A percentile compares a stretch with the other conserved stretches of the same genome.
Conservation (phyloP, 148 eudicot species). For the Camellia japonica region DNA sequence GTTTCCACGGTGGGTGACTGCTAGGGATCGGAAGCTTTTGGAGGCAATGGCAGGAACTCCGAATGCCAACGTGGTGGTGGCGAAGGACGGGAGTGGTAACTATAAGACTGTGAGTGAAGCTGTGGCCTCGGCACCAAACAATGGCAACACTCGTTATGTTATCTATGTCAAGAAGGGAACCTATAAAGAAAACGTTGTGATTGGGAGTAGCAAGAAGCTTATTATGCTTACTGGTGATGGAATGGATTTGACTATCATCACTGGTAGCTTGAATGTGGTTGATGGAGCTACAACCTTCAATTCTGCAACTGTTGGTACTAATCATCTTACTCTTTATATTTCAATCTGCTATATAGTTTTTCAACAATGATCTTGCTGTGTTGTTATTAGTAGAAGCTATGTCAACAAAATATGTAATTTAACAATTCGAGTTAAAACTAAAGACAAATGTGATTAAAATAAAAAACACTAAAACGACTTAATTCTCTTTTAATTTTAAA, state of each 20-base stretch:
- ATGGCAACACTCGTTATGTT: conserved; percentile 25
- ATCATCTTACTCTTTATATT: not conserved
- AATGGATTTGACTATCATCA: not conserved
- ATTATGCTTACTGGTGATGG: not conserved
- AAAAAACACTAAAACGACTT: too few species aligned
- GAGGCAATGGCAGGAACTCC: conserved; percentile 7
- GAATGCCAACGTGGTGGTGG: conserved; percentile 34
- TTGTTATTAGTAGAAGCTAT: too few species aligned
- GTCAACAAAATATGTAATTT: too few species aligned
- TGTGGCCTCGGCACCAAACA: conserved; percentile 32
- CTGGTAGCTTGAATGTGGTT: not conserved
- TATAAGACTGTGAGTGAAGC: conserved; percentile 29
- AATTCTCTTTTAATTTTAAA: too few species aligned
- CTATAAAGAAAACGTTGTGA: not conserved
- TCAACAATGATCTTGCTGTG: too few species aligned
- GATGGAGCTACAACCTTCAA: not conserved
- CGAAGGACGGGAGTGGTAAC: conserved; percentile 37
- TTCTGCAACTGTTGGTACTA: not conserved
- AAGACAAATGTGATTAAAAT: too few species aligned
- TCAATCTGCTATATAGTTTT: too few species aligned
- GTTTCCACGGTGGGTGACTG: conserved; percentile 32
- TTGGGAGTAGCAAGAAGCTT: not conserved
- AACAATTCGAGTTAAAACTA: too few species aligned
- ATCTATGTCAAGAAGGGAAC: conserved; percentile 22
- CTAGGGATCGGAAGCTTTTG: conserved; percentile 24